Evolutionary conservation across 495 filamentous ascomycete genomes (phyloP), one percentile per base, ranked within the genome.

Genomic region (Tuber aestivum): DNA sequence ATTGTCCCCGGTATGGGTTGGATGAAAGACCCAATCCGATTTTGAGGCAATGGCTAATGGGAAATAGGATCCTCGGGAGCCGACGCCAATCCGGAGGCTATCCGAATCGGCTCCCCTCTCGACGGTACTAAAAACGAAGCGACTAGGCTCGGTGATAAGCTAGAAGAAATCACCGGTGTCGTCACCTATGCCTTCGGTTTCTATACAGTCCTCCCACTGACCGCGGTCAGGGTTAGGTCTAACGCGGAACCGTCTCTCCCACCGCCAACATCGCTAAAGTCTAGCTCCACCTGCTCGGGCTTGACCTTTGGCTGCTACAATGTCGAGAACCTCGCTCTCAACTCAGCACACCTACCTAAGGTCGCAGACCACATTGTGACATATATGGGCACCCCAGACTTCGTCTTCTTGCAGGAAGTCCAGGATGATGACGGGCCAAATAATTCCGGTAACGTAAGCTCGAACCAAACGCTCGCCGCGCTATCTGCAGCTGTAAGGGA

Each of bases 51-150:
- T 71, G 3, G 56, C 12, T 70, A 40, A 71, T 48, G 27, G 32
- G 69, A 40, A 71, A 74, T 40, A 74, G 50, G 74, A 44, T 21
- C 71, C 38, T 40, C 37, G 20, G 44, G 27, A 6, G 72, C 75
- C 83, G 89, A 91, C 74, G 87, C 86, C 70, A 91, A 91, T 76
- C 89, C 90, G 0, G 90, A 91, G 79, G 85, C 87, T 44, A 89
- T 91, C 77, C 81, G 88, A 75, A 87, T 91, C 80, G 87, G 87
- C 50, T 72, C 82, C 0, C 89, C 89, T 12, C 86, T 91, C 23
- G 89, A 91, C 78, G 88, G 88, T 69, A 87, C 87, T 44, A 82
- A 84, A 32, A 91, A 91, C 82, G 86, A 86, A 18, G 83, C 77
- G n/a, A 84, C 83, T 65, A 88, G 86, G 78, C 84, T 91, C 41